A percentile compares a stretch with the other conserved stretches of the same genome.
Evolutionary conservation across 2,329 filamentous ascomycete genomes (phyloP).

Genomic region (Xylaria arbuscula): DNA sequence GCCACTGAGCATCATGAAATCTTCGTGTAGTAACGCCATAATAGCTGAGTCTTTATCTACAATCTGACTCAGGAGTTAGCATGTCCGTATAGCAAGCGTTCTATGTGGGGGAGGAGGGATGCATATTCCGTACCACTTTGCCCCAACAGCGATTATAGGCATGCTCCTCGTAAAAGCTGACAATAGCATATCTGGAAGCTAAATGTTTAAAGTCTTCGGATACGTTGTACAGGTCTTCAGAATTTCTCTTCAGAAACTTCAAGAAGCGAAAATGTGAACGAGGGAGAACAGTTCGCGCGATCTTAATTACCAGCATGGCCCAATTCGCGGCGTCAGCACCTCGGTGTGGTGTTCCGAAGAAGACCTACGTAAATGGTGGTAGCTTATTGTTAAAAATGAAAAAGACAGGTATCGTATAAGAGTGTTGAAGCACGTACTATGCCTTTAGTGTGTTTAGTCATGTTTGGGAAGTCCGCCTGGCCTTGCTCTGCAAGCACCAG

Average conservation of each 20-base stretch:
- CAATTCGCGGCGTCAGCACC: constrained; percentile 8
- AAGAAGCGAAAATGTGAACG: neutral
- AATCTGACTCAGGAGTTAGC: constrained; percentile 13
- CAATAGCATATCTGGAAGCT: constrained; percentile 10
- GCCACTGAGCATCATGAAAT: constrained; percentile 23
- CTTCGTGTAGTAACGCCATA: constrained; percentile 21
- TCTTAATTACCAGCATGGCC: neutral
- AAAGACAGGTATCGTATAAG: neutral
- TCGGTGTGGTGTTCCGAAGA: constrained; percentile 25
- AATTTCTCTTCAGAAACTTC: constrained; percentile 2
- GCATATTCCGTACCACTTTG: constrained; percentile 16
- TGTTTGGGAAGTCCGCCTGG: neutral
- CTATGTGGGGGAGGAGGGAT: too few relatives aligned
- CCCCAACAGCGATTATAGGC: constrained; percentile 5
- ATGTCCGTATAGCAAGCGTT: neutral
- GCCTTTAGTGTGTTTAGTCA: constrained; percentile 11
- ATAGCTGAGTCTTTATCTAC: constrained; percentile 23
- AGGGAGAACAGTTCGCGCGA: neutral
- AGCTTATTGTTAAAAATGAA: neutral
- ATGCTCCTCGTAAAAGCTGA: constrained; percentile 24
- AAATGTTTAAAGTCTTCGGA: constrained; percentile 10
- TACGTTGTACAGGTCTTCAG: constrained; percentile 9
- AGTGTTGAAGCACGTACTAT: constrained; percentile 12
- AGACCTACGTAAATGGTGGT: neutral
- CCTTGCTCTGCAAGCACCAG: neutral